Evolutionary conservation across 1,139 yeast genomes (phyloP), one percentile per base, ranked within the genome.

Genomic region (Sugiyamaella grinbergsii): DNA sequence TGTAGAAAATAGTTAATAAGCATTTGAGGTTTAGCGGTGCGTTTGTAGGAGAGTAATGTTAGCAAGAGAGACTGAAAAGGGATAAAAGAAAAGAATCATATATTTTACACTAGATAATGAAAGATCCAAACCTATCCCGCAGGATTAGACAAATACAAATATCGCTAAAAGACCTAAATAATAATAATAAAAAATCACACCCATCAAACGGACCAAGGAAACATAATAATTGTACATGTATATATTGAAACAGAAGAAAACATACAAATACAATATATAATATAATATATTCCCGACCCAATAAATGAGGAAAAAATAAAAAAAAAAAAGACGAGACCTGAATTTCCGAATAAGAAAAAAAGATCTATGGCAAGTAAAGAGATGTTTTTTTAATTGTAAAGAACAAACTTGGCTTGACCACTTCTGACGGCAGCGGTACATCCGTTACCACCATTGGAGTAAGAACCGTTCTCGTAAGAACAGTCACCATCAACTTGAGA

Each of bases 341-440:
- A 36, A 40, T 33, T 20, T 36, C 19, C 32, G n/a, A 38, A 22
- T 10, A 4, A 5, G n/a, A 22, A 37, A 13, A 11, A 4, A 31
- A 32, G 38, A 24, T n/a, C n/a, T n/a, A n/a, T n/a, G n/a, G n/a
- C n/a, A n/a, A n/a, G n/a, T n/a, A n/a, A n/a, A n/a, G n/a, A n/a
- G n/a, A n/a, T n/a, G n/a, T n/a, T n/a, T n/a, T n/a, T 38, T 55
- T 54, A 51, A 43, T 68, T 61, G 68, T 82, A 83, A 64, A 85
- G 80, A 52, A 82, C 87, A 68, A 82, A 80, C 66, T 81, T 74
- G 59, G 95, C 98, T 60, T 78, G 72, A 70, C 98, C 98, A 18
- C 75, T 70, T 54, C 90, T 82, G 54, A 93, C 95, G 57, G 95
- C 80, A 57, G 86, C 96, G 53, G 98, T 93, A 80, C 98, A 93